These are phyloP conservation scores for Jackrogersella multiformis DNA, from an alignment of 495 filamentous ascomycete genomes.

Conservation along the genomic window DNA sequence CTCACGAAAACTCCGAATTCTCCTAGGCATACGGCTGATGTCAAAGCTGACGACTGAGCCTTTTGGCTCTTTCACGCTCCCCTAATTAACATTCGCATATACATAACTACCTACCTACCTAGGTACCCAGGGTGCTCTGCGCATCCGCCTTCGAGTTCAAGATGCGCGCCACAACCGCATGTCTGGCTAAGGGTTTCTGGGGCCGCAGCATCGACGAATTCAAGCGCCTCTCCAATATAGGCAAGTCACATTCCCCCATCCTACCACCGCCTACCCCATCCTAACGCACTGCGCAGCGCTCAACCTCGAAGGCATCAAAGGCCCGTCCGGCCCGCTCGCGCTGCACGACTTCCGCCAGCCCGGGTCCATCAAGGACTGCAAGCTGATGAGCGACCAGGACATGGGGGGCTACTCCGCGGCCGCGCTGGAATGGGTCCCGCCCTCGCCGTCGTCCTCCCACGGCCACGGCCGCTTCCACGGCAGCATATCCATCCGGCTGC, in stretches of 20 bases:
- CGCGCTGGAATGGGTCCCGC: slow-evolving; percentile 71
- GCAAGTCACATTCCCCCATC: slow-evolving; percentile 36
- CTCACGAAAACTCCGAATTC: background rate
- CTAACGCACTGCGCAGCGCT: slow-evolving; percentile 44
- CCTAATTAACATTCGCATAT: too few species aligned
- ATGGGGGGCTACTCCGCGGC: slow-evolving; percentile 85
- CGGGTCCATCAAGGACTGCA: slow-evolving; percentile 70
- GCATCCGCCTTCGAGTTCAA: slow-evolving; percentile 29
- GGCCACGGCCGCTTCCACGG: slow-evolving; percentile 82
- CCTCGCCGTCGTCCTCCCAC: slow-evolving; percentile 48
- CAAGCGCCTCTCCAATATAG: slow-evolving; percentile 56
- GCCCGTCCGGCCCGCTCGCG: slow-evolving; percentile 63
- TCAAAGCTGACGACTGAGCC: slow-evolving; percentile 44
- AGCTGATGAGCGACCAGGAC: slow-evolving; percentile 84
- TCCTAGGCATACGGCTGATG: slow-evolving; percentile 36
- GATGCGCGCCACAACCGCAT: slow-evolving; percentile 55
- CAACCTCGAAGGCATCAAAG: slow-evolving; percentile 63
- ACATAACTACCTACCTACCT: slow-evolving; percentile 13
- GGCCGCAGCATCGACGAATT: slow-evolving; percentile 58
- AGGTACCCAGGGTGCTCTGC: too few species aligned
- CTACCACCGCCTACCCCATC: background rate
- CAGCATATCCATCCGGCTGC: slow-evolving; percentile 84
- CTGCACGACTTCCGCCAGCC: slow-evolving; percentile 74
- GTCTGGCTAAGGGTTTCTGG: slow-evolving; percentile 55
- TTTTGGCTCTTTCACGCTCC: slow-evolving; percentile 47